Conservation (phyloP, 768 basidiomycete species). For the Boletus edulis region DNA sequence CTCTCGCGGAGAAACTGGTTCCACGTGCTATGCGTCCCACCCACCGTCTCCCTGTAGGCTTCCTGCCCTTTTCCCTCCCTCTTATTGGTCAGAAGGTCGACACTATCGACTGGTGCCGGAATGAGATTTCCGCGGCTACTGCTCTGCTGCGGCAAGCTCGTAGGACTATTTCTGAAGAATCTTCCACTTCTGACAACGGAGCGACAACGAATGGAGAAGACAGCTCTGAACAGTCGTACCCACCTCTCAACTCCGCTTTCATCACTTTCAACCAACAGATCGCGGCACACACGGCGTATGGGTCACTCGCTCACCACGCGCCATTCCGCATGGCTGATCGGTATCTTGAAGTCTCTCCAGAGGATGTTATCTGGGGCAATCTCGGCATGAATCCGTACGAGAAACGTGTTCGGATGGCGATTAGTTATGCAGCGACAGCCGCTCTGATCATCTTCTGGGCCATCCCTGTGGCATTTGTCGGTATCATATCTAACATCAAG, state of each 20-base stretch:
- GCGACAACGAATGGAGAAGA: slow-evolving; percentile 10
- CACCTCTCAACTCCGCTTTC: slow-evolving; percentile 71
- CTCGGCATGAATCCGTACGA: slow-evolving; percentile 90
- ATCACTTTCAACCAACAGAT: slow-evolving; percentile 92
- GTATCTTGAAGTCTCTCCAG: slow-evolving; percentile 80
- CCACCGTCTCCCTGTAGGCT: slow-evolving; percentile 61
- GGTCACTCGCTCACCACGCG: slow-evolving; percentile 73
- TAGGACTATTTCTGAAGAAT: slow-evolving; percentile 20
- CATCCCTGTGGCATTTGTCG: slow-evolving; percentile 84
- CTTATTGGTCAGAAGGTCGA: slow-evolving; percentile 88
- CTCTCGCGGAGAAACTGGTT: slow-evolving; percentile 53
- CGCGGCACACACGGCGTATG: slow-evolving; percentile 83
- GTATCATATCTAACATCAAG: slow-evolving; percentile 78
- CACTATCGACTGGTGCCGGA: slow-evolving; percentile 84
- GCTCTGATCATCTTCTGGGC: slow-evolving; percentile 87
- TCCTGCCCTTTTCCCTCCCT: slow-evolving; percentile 54
- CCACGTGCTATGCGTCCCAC: slow-evolving; percentile 74
- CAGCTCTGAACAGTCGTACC: slow-evolving; percentile 40
- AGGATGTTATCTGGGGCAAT: slow-evolving; percentile 92
- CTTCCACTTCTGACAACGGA: slow-evolving; percentile 17
- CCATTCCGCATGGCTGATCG: slow-evolving; percentile 79
- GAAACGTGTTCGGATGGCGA: slow-evolving; percentile 57
- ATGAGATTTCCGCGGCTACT: slow-evolving; percentile 63
- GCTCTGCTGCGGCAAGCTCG: slow-evolving; percentile 52
- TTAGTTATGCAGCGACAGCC: slow-evolving; percentile 74